These are phyloP conservation scores for Sugiyamaella chiloensis DNA, from an alignment of 805 yeast genomes.

Conservation along the genomic window DNA sequence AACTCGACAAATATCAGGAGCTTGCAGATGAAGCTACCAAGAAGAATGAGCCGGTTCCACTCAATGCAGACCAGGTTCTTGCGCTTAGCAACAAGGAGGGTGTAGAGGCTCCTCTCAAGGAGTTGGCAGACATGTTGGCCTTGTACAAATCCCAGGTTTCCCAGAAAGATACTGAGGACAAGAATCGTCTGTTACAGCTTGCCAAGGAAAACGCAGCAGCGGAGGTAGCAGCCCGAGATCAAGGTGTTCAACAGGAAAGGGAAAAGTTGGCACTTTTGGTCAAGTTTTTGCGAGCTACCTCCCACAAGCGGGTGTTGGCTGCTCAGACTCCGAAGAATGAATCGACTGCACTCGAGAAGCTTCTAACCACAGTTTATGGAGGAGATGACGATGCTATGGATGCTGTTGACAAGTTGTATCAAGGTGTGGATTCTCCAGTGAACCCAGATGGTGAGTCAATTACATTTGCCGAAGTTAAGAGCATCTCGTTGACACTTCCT, in stretches of 20 bases:
- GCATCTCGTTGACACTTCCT: constrained; percentile 16
- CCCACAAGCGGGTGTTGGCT: constrained; percentile 32
- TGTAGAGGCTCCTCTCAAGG: constrained; percentile 36
- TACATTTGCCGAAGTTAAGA: constrained; percentile 19
- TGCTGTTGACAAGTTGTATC: constrained; percentile 30
- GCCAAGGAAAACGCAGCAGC: constrained; percentile 18
- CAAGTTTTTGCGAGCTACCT: constrained; percentile 34
- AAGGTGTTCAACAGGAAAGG: constrained; percentile 21
- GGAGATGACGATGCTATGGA: constrained; percentile 32
- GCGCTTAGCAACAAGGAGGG: constrained; percentile 33
- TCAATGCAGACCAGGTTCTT: constrained; percentile 36
- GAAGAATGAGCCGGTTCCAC: constrained; percentile 16
- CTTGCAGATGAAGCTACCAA: constrained; percentile 27
- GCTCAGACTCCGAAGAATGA: constrained; percentile 23
- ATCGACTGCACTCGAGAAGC: constrained; percentile 30
- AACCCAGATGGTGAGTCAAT: constrained; percentile 20
- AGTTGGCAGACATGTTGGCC: constrained; percentile 30
- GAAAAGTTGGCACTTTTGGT: constrained; percentile 24
- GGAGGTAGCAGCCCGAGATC: constrained; percentile 18
- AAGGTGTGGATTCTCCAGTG: constrained; percentile 29
- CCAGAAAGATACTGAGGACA: constrained; percentile 14
- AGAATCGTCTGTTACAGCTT: constrained; percentile 13
- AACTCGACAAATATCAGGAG: constrained; percentile 36
- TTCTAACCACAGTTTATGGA: constrained; percentile 34
- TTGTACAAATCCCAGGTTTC: constrained; percentile 24